These are phyloP conservation scores for Lasiodiplodia hormozganensis DNA, from an alignment of 2,329 filamentous ascomycete species.

Conservation along the genomic window DNA sequence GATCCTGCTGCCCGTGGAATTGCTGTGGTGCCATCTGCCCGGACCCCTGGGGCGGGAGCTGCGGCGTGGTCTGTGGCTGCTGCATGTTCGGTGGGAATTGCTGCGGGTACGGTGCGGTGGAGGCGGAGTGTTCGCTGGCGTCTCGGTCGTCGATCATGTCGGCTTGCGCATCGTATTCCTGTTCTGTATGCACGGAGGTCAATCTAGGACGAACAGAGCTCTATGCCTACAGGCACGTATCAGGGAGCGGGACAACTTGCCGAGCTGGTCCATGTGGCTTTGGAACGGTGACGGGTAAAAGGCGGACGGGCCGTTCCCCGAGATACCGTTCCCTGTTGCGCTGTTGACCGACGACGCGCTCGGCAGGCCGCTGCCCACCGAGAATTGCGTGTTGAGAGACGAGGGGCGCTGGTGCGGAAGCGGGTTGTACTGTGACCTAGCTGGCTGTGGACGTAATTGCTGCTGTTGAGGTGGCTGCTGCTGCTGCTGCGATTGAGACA, in stretches of 20 bases:
- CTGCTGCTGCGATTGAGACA: constrained; percentile 54
- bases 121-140: constrained; percentile 69
- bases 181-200: constrained; percentile 76
- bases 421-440: constrained; percentile 55
- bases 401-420: constrained; percentile 49
- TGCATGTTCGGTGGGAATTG: constrained; percentile 57
- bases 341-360: constrained; percentile 46
- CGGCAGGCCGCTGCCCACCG: constrained; percentile 45
- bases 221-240: constrained; percentile 54
- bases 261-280: constrained; percentile 93
- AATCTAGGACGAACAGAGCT: constrained; percentile 72
- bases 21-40: constrained; percentile 38
- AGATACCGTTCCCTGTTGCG: constrained; percentile 44
- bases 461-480: constrained; percentile 55
- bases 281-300: constrained; percentile 91
- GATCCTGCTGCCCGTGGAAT: constrained; percentile 33
- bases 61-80: constrained; percentile 44
- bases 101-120: constrained; percentile 70
- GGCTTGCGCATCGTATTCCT: constrained; percentile 92
- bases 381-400: constrained; percentile 43
- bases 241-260: constrained; percentile 72
- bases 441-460: constrained; percentile 52
- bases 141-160: constrained; percentile 88
- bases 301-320: constrained; percentile 49
- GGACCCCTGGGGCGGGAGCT: constrained; percentile 40